phyloP scores from a whole-genome alignment of 163 green algal species.

The Chloromonas sp. region DNA sequence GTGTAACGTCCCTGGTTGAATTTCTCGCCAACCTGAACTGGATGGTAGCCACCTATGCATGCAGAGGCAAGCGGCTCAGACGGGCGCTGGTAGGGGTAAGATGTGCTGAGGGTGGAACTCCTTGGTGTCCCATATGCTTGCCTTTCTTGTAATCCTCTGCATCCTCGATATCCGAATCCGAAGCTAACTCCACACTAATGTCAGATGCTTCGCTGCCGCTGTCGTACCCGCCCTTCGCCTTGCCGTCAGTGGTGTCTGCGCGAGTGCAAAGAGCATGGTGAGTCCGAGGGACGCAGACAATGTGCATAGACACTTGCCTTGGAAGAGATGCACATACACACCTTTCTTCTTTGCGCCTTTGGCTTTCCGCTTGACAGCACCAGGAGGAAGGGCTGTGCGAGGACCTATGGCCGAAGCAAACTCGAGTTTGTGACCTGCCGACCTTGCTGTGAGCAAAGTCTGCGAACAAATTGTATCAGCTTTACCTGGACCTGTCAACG shows the following conservation, averaged over 20 bases:
- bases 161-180: conserved; percentile 55
- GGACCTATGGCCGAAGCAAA: background rate
- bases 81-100: no score
- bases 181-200: background rate
- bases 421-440: background rate
- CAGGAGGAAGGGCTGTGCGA: background rate
- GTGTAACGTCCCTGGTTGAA: conserved; percentile 88
- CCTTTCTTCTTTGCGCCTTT: background rate
- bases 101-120: background rate
- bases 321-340: no score
- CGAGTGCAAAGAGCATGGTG: background rate
- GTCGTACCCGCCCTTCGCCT: background rate
- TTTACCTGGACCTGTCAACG: background rate
- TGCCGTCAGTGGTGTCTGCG: background rate
- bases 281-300: background rate
- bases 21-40: conserved; percentile 80
- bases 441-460: background rate
- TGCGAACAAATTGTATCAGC: background rate
- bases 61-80: background rate
- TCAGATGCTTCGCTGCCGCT: background rate
- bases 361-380: background rate
- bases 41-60: conserved; percentile 89
- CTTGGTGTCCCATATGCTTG: conserved; percentile 6
- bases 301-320: no score
- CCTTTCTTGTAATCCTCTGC: conserved; percentile 61